Conservation (phyloP, 352 stramenopile genomes). For the Globisporangium spinosum region DNA sequence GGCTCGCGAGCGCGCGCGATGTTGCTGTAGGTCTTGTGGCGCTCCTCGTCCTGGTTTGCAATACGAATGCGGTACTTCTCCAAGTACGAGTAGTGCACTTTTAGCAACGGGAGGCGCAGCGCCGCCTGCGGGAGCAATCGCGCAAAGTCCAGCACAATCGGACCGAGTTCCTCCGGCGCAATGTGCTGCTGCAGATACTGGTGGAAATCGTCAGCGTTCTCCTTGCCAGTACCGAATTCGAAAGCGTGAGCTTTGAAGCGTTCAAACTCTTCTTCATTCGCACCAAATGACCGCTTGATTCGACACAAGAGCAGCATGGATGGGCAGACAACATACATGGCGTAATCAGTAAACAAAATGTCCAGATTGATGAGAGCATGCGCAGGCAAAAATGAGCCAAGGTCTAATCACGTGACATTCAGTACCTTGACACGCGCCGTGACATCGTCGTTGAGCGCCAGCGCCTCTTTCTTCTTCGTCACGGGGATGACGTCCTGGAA, state of each 20-base stretch:
- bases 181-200: slow-evolving; percentile 59
- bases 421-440: slow-evolving; percentile 53
- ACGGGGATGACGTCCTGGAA: slow-evolving; percentile 81
- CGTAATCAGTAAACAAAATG: background rate
- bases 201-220: slow-evolving; percentile 64
- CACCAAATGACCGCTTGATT: slow-evolving; percentile 28
- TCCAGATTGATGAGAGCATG: background rate
- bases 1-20: slow-evolving; percentile 24
- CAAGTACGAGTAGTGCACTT: slow-evolving; percentile 58
- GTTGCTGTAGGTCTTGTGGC: slow-evolving; percentile 71
- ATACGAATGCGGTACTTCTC: slow-evolving; percentile 22
- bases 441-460: slow-evolving; percentile 77
- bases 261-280: slow-evolving; percentile 67
- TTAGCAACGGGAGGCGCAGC: slow-evolving; percentile 65
- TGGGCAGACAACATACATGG: background rate
- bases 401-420: background rate
- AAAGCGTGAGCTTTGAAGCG: slow-evolving; percentile 75
- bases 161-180: slow-evolving; percentile 41
- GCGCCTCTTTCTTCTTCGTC: slow-evolving; percentile 63
- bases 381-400: background rate
- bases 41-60: slow-evolving; percentile 29
- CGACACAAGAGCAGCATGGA: background rate
- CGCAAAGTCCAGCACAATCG: slow-evolving; percentile 82
- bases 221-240: slow-evolving; percentile 67
- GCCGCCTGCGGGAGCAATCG: slow-evolving; percentile 55